Evolutionary conservation across 768 basidiomycete genomes (phyloP), one percentile per base, ranked within the genome.

Genomic region (Trichaptum fuscoviolaceum): DNA sequence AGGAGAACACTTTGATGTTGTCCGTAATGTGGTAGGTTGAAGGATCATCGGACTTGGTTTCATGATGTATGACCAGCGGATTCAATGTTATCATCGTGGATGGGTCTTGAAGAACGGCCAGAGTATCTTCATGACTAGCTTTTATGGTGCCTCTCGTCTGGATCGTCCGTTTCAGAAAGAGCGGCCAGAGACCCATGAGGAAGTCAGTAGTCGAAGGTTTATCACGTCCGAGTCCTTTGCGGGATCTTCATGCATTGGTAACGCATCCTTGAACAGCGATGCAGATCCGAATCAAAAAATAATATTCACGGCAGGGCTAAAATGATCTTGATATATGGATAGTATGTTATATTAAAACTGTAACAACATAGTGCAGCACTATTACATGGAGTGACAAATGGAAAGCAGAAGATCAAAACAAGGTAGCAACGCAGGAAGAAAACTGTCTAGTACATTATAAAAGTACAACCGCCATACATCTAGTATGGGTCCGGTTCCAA

Each of bases 121-220:
- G 42, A 3, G 42, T 52, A 20, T 52, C 10, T 52, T 12, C 42
- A 52, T 52, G 42, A 20, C 42, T 52, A 20, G 42, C 42, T 52
- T 20, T 52, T 12, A 79, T 67, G 5, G 36, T 70, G 67, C 73
- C 78, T 20, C 67, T 69, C 12, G 73, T 64, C 25, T 66, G 36
- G 6, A 76, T 66, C 25, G 73, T 69, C 52, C 74, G 75, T 36
- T 73, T 74, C 24, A 71, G 67, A 64, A 74, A 75, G 66, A 82
- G 70, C 20, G 73, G 73, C 76, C 76, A 79, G 42, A 52, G 42
- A 52, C 42, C 42, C 42, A 52, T 52, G 42, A 20, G 12, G 3
- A 52, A 52, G 12, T 52, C 42, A n/a, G 42, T 52, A 20, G 42
- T 52, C 42, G 42, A 52, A 30, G 30, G n/a, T n/a, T 36, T 7